Conservation (phyloP, 768 basidiomycete genomes). For the Holtermanniella nyarrowii region DNA sequence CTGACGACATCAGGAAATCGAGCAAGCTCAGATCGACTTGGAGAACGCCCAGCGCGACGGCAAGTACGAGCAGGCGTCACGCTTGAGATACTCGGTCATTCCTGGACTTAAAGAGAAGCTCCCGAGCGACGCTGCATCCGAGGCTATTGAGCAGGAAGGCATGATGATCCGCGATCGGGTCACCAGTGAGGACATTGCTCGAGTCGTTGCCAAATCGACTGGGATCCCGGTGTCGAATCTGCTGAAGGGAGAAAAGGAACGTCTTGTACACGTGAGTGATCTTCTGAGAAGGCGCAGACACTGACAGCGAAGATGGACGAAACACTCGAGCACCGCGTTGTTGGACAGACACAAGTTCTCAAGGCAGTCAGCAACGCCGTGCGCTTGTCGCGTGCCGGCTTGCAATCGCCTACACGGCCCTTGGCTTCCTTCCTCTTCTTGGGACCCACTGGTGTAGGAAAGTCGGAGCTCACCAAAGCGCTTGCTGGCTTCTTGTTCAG, state of each 20-base stretch:
- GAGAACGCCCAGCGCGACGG: conserved; percentile 83
- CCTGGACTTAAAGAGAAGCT: conserved; percentile 67
- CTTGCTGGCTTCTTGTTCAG: conserved; percentile 82
- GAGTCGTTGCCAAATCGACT: conserved; percentile 63
- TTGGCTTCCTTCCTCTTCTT: conserved; percentile 83
- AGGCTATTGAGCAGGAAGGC: conserved; percentile 46
- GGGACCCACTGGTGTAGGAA: conserved; percentile 39
- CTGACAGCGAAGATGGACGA: conserved; percentile 88
- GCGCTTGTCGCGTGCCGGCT: conserved; percentile 78
- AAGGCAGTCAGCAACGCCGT: conserved; percentile 78
- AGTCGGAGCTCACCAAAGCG: conserved; percentile 86
- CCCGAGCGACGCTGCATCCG: conserved; percentile 48
- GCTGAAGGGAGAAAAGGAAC: conserved; percentile 79
- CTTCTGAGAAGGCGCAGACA: conserved; percentile 1
- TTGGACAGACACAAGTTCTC: conserved; percentile 87
- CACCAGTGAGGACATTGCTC: conserved; percentile 77
- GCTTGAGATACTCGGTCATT: conserved; percentile 73
- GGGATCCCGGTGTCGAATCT: conserved; percentile 84
- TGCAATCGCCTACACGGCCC: conserved; percentile 78
- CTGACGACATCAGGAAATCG: conserved; percentile 62
- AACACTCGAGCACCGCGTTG: conserved; percentile 57
- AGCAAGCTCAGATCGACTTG: conserved; percentile 72
- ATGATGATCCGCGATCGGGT: conserved; percentile 77
- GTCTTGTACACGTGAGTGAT: conserved; percentile 65
- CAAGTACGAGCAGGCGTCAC: conserved; percentile 71